Evolutionary conservation across 441 rosid species (phyloP).

Genomic region (Jatropha podagrica): DNA sequence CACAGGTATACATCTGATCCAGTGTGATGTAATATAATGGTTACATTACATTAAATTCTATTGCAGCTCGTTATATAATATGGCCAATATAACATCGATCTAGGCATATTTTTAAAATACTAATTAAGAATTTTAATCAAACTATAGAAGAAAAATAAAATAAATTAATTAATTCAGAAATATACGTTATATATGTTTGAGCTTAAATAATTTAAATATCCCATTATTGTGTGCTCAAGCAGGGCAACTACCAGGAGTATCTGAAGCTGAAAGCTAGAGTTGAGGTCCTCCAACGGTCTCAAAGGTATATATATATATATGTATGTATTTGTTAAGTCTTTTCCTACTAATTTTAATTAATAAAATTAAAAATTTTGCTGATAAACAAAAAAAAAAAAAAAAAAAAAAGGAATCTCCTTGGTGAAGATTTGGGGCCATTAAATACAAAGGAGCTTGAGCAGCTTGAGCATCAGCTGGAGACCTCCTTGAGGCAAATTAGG

Average conservation of each 20-base stretch:
- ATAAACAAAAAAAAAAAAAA: no score
- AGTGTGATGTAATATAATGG: no score
- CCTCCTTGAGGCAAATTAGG: conserved; percentile 54
- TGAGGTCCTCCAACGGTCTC: conserved; percentile 52
- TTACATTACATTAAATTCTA: no score
- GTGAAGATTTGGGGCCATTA: conserved; percentile 57
- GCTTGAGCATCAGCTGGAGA: conserved; percentile 56
- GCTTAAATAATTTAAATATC: neutral
- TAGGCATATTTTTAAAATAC: no score
- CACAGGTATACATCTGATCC: conserved; percentile 33
- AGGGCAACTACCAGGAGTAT: conserved; percentile 57
- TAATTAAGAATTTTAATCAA: no score
- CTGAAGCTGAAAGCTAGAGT: conserved; percentile 53
- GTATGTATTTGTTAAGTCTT: no score
- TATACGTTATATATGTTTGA: neutral
- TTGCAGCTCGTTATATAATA: no score
- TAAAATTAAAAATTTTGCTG: no score
- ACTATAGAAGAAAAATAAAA: no score
- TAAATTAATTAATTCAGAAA: neutral
- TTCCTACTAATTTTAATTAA: no score
- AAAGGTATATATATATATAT: conserved; percentile 33
- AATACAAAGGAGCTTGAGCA: conserved; percentile 56
- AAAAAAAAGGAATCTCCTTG: conserved; percentile 51
- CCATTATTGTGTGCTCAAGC: conserved; percentile 2
- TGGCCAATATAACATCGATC: no score